A percentile compares a stretch with the other conserved stretches of the same genome.
Evolutionary conservation across 2,329 filamentous ascomycete genomes (phyloP).

Genomic region (Aspergillus cejpii): DNA sequence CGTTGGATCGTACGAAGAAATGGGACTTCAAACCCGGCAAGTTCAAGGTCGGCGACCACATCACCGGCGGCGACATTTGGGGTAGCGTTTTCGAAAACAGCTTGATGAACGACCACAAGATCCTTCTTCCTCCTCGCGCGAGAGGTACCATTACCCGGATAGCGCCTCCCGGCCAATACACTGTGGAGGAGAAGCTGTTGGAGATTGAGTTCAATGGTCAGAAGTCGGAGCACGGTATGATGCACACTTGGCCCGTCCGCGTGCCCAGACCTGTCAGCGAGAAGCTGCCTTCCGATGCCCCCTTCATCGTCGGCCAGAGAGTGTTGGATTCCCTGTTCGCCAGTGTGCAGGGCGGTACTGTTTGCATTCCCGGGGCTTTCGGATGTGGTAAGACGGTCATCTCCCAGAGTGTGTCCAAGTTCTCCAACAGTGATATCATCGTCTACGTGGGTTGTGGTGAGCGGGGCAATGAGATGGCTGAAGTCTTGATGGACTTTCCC

Average conservation of each 20-base stretch:
- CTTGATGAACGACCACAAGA: slow-evolving; percentile 86
- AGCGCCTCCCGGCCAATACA: slow-evolving; percentile 82
- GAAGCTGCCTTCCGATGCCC: slow-evolving; percentile 80
- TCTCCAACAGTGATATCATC: slow-evolving; percentile 98
- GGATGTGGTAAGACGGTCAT: slow-evolving; percentile 99
- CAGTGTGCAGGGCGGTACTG: slow-evolving; percentile 91
- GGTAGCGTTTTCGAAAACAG: slow-evolving; percentile 94
- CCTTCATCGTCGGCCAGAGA: slow-evolving; percentile 93
- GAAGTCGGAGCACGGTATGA: slow-evolving; percentile 92
- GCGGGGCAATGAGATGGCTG: slow-evolving; percentile 98
- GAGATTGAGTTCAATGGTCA: slow-evolving; percentile 96
- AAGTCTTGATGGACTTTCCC: slow-evolving; percentile 99
- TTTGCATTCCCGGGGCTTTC: slow-evolving; percentile 96
- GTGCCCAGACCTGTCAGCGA: slow-evolving; percentile 87
- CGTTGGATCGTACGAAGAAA: slow-evolving; percentile 83
- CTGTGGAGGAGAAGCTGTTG: slow-evolving; percentile 85
- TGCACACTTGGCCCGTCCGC: slow-evolving; percentile 98
- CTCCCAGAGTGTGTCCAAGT: slow-evolving; percentile 96
- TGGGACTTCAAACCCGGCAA: slow-evolving; percentile 87
- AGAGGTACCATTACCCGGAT: slow-evolving; percentile 89
- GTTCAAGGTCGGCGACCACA: slow-evolving; percentile 92
- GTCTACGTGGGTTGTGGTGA: slow-evolving; percentile 94
- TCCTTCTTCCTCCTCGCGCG: slow-evolving; percentile 82
- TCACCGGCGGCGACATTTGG: slow-evolving; percentile 93
- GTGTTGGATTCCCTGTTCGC: slow-evolving; percentile 95